A percentile compares a stretch with the other conserved stretches of the same genome.
These are phyloP conservation scores for Serendipita vermifera DNA, from an alignment of 768 basidiomycete genomes.

Conservation along the genomic window DNA sequence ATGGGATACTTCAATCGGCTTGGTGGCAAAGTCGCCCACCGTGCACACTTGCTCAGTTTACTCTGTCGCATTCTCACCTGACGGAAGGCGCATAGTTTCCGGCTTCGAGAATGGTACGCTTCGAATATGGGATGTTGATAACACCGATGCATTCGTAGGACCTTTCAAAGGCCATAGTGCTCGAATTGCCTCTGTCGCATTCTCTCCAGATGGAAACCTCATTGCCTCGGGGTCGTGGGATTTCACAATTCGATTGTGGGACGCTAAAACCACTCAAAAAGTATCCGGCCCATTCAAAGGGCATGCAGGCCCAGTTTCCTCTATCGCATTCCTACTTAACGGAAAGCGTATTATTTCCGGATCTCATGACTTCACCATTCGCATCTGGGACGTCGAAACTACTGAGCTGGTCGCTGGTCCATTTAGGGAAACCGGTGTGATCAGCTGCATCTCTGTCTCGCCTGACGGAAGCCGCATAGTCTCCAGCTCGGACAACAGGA, in stretches of 20 bases:
- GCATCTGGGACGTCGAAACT: conserved; percentile 2
- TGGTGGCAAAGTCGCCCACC: too few species aligned
- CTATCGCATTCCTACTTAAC: conserved; percentile 6
- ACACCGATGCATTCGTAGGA: too few species aligned
- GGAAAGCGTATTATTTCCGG: not conserved
- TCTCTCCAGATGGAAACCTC: conserved; percentile 11
- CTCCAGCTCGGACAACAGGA: conserved; percentile 9
- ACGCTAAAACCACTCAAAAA: not conserved
- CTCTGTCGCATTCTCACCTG: too few species aligned
- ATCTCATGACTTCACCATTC: conserved; percentile 3
- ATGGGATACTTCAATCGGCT: too few species aligned
- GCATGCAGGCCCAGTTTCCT: not conserved
- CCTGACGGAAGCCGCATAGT: conserved; percentile 2
- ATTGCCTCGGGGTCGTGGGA: not conserved
- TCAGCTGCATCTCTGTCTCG: conserved; percentile 13
- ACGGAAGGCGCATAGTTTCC: too few species aligned
- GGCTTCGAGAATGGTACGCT: too few species aligned
- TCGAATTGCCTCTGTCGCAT: too few species aligned
- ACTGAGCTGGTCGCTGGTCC: not conserved
- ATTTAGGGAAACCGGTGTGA: too few species aligned
- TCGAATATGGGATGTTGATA: too few species aligned
- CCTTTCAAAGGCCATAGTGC: too few species aligned
- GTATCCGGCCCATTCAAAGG: not conserved
- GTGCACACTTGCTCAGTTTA: too few species aligned
- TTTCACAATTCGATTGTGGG: conserved; percentile 1